phyloP scores from a whole-genome alignment of 176 grass and related monocot species.

The Bromus sterilis region DNA sequence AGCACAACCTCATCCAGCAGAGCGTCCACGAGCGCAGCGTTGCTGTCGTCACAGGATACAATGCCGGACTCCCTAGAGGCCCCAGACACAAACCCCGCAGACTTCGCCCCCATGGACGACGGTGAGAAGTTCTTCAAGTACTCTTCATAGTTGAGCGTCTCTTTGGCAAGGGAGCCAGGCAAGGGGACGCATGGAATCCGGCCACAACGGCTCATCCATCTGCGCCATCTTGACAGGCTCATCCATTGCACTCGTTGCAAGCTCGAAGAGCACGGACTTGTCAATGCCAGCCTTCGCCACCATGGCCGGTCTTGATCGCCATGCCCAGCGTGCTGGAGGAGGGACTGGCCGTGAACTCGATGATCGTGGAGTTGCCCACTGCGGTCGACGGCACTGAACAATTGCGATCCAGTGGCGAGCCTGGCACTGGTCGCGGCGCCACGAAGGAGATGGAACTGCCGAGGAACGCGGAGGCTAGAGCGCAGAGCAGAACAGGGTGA shows the following conservation, averaged over 20 bases:
- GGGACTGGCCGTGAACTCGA: conserved; percentile 27
- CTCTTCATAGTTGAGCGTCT: conserved; percentile 59
- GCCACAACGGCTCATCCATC: conserved; percentile 67
- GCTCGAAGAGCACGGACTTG: conserved; percentile 53
- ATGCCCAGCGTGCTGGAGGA: no score
- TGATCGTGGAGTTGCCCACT: conserved; percentile 26
- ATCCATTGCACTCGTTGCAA: conserved; percentile 64
- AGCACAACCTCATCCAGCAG: conserved; percentile 76
- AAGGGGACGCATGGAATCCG: conserved; percentile 24
- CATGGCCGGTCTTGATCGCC: no score
- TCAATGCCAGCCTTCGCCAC: conserved; percentile 5
- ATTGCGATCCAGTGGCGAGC: conserved; percentile 43
- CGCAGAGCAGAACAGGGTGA: conserved; percentile 57
- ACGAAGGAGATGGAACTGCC: conserved; percentile 42
- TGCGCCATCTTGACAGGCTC: conserved; percentile 90
- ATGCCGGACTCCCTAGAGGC: conserved; percentile 64
- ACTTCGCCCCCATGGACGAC: conserved; percentile 44
- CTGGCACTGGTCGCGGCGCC: conserved; percentile 7
- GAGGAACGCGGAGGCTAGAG: conserved; percentile 53
- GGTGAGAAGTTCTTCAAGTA: conserved; percentile 49
- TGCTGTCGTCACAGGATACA: conserved; percentile 50
- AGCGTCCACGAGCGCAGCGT: conserved; percentile 54
- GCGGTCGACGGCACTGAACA: not conserved
- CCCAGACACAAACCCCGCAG: conserved; percentile 56
- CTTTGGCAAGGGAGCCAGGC: conserved; percentile 11